Evolutionary conservation across 305 asterid genomes (phyloP), one percentile per base, ranked within the genome.

Genomic region (Nicotiana rustica): DNA sequence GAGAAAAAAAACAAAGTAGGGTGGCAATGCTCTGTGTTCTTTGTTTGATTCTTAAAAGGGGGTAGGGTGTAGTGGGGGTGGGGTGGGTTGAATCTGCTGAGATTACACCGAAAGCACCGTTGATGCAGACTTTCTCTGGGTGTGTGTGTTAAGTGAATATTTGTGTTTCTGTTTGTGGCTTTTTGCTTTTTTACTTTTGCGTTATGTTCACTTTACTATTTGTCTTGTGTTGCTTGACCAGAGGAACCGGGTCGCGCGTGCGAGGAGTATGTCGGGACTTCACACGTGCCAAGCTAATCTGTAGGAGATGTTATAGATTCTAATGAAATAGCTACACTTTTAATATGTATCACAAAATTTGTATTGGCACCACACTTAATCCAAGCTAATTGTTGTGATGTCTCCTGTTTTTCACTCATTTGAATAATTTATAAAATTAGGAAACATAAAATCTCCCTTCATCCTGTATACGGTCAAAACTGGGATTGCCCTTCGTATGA

Each of bases 171-270:
- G 79, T 18, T 29, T 9, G 35, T 4, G 13, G 33, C 13, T 62
- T 62, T 64, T 64, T 64, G 31, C 17, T 21, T 61, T 61, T 18
- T 4, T 13, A 71, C 10, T 47, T 10, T 41, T 47, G 10, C 17
- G 18, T 19, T 73, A 59, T 44, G 35, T 25, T 25, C 62, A 49
- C 65, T 76, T 76, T 52, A 52, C 79, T 75, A 49, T 15, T 3
- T 17, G 65, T 25, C 79, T 49, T 49, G 44, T 52, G 47, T 75
- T 75, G 44, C 79, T 49, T 73, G 64, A 75, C 79, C 65, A 31
- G 44, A 75, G 47, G 65, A 75, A 14, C 17, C 44, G 65, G 64
- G 79, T 75, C 64, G 65, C 15, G 17, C 47, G 79, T 75, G 79
- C 31, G 79, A 76, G n/a, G 66, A 76, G 29, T 55, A 9, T 55